phyloP scores from a whole-genome alignment of 768 basidiomycete species.

The Scleroderma citrinum region DNA sequence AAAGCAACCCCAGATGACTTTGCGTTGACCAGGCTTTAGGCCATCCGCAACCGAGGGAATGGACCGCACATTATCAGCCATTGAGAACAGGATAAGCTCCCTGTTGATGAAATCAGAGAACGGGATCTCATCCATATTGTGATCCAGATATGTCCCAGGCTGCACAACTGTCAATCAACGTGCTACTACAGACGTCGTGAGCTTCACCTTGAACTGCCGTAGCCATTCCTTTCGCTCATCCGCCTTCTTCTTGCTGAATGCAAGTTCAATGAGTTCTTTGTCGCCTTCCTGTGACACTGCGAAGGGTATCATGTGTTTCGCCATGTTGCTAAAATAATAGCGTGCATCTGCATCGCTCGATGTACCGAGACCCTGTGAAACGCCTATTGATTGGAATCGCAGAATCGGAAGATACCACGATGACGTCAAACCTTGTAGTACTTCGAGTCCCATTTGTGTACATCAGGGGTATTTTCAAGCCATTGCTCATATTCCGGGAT shows the following conservation, averaged over 20 bases:
- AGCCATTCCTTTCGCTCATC: conserved; percentile 99
- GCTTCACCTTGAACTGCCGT: conserved; percentile 74
- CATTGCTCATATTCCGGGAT: conserved; percentile 95
- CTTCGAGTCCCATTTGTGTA: conserved; percentile 84
- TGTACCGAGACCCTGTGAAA: conserved; percentile 84
- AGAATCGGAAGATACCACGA: not conserved
- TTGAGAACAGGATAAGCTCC: conserved; percentile 96
- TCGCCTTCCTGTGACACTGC: conserved; percentile 75
- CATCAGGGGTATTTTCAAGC: conserved; percentile 70
- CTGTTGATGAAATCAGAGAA: conserved; percentile 96
- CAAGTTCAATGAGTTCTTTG: conserved; percentile 86
- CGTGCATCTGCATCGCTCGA: conserved; percentile 86
- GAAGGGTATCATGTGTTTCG: conserved; percentile 93
- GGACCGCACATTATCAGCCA: conserved; percentile 98
- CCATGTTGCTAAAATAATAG: conserved; percentile 89
- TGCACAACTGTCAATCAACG: conserved; percentile 25
- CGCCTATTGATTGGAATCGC: not conserved
- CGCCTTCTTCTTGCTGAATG: conserved; percentile 99
- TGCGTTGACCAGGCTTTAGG: conserved; percentile 94
- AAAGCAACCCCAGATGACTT: conserved; percentile 95
- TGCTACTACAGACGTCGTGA: not conserved
- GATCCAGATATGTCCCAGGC: conserved; percentile 94
- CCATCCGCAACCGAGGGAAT: conserved; percentile 94
- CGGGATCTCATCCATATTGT: conserved; percentile 78
- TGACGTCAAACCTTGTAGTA: conserved; percentile 81